Evolutionary conservation across 805 yeast species (phyloP), one percentile per base, ranked within the genome.

Genomic region (Yamadazyma scolyti): DNA sequence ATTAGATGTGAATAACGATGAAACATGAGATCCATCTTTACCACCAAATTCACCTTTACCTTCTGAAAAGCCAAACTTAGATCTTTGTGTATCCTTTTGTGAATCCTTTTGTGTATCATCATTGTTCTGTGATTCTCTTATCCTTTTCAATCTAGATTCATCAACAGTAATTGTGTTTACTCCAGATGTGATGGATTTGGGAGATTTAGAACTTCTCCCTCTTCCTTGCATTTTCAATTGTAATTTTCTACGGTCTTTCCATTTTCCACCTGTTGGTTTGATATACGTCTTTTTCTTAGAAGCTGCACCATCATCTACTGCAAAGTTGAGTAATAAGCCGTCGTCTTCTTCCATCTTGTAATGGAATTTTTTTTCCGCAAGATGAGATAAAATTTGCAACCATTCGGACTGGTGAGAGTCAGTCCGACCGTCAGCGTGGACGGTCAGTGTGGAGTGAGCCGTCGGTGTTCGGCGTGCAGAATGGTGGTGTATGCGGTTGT

Each of bases 231-330:
- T 50, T 33, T 68, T 54, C 46, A 72, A 64, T 47, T 75, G 78
- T 36, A 75, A 60, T 50, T 74, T 76, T 45, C 93, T 65, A 40
- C 95, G 71, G 35, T 86, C 94, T 46, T 74, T 80, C 95, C 95
- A 86, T 42, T 71, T 72, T 10, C 94, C 95, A 21, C 90, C 90
- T 2, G 73, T 64, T 2, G 77, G 71, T 48, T 71, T 77, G 23
- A 37, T 42, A 11, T 37, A 30, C 35, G 42, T 40, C 5, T 61
- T 42, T 2, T 50, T 36, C 16, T 45, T 41, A 9, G 45, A 50
- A 10, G 51, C 35, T 2, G 28, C 47, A 15, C 49, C 48, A 10
- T 44, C 52, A 7, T 70, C 65, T 4, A 69, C 58, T 17, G 80
- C 73, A 49, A 90, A 80, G 53, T 90, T 90, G 48, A 90, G 54